Evolutionary conservation across 2,329 filamentous ascomycete species (phyloP), one percentile per base, ranked within the genome.

Genomic region (Rutstroemia sp.): DNA sequence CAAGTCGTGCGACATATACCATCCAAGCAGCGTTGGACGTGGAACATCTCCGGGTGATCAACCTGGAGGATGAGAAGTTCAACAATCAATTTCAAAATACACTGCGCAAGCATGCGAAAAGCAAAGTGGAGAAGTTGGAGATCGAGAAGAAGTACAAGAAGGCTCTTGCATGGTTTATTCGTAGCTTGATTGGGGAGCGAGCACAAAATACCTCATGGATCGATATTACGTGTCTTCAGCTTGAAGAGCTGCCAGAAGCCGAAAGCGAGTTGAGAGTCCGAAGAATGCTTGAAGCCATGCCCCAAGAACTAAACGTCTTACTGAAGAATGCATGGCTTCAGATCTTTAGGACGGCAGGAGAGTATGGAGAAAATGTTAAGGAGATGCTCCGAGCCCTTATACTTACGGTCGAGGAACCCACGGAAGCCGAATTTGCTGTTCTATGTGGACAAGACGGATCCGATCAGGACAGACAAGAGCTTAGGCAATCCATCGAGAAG

Each of bases 341-440:
- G 27, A 34, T 53, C 14, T 53, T 53, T 14, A 46, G 41, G 9
- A 34, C 39, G 10, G 45, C 44, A n/a, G 34, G 8, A 27, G 21
- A 37, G 34, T 21, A 37, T 37, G 51, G 30, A 3, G 51, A 53
- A n/a, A 53, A 45, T 16, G 37, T 53, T 27, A 25, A 46, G 19
- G 51, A 53, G 19, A 46, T 53, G 16, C 51, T 53, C 12, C 51
- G 51, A 17, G 51, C 27, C 19, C 51, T 53, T 21, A 41, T 53
- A 19, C 30, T 53, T n/a, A 53, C 51, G 9, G 44, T n/a, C 25
- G 51, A 53, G 19, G 51, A 53, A 17, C 51, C 51, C 27, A 45
- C 51, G 5, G 51, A 53, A 17, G 16, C 51, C 6, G 51, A 53
- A 39, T 21, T 53, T 39, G 51, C 38, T 16, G 51, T 53, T 4